phyloP scores from a whole-genome alignment of 2,329 filamentous ascomycete genomes.

The Cercospora beticola region DNA sequence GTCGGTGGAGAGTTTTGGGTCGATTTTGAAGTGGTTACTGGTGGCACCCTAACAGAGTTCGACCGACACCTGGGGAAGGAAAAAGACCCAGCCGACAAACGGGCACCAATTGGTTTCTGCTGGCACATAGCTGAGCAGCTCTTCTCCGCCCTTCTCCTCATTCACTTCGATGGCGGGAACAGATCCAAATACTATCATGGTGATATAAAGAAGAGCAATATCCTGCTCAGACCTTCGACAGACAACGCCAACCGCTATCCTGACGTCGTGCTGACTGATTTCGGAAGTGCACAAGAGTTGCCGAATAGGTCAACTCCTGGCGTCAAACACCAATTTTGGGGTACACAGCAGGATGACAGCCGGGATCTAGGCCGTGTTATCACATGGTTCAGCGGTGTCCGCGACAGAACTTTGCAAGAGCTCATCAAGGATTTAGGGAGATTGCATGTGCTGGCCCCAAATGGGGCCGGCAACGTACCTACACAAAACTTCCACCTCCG shows the following conservation, averaged over 20 bases:
- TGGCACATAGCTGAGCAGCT: neutral
- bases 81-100: too few relatives aligned
- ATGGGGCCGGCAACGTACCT: too few relatives aligned
- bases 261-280: neutral
- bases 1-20: too few relatives aligned
- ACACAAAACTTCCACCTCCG: too few relatives aligned
- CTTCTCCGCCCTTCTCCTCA: neutral
- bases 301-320: too few relatives aligned
- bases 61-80: too few relatives aligned
- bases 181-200: neutral
- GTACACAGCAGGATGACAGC: too few relatives aligned
- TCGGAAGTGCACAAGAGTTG: neutral
- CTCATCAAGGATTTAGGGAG: neutral
- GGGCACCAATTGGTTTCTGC: neutral
- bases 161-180: neutral
- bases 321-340: too few relatives aligned
- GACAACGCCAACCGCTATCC: neutral
- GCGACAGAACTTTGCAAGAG: neutral
- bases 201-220: neutral
- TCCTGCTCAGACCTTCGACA: neutral
- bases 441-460: too few relatives aligned
- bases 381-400: neutral
- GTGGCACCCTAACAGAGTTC: too few relatives aligned
- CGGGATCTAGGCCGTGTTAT: neutral
- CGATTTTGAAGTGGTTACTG: too few relatives aligned